Conservation (phyloP, 805 yeast species). For the Kockiozyma suomiensis region DNA sequence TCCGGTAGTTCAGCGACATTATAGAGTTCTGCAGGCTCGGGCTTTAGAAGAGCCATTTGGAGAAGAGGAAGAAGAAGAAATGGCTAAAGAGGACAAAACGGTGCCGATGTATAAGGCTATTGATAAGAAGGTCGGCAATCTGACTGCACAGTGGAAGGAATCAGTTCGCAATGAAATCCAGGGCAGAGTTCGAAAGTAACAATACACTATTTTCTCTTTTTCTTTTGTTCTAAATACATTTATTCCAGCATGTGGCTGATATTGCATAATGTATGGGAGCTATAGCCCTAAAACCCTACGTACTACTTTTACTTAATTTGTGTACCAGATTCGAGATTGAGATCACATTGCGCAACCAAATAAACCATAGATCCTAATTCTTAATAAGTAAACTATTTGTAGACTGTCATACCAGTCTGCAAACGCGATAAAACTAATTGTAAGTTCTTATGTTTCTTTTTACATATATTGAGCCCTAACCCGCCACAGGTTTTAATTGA, state of each 20-base stretch:
- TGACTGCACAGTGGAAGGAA: background rate
- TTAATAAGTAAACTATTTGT: too few relatives aligned
- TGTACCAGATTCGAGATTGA: too few relatives aligned
- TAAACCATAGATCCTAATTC: too few relatives aligned
- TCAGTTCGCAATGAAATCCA: background rate
- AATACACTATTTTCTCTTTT: background rate
- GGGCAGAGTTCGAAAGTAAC: too few relatives aligned
- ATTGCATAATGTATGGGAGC: too few relatives aligned
- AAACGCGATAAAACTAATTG: too few relatives aligned
- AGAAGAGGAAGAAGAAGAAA: conserved; percentile 16
- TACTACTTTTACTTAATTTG: too few relatives aligned
- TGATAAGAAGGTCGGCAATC: conserved; percentile 20
- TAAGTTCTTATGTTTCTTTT: too few relatives aligned
- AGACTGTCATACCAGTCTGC: too few relatives aligned
- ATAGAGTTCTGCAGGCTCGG: conserved; percentile 62
- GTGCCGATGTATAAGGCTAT: conserved; percentile 36
- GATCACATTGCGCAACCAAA: too few relatives aligned
- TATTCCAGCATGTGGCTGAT: background rate
- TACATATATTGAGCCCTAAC: background rate
- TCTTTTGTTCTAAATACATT: background rate
- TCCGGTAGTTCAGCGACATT: conserved; percentile 70
- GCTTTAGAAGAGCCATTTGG: conserved; percentile 60
- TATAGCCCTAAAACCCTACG: background rate
- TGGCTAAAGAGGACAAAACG: conserved; percentile 30
- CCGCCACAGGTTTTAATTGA: background rate